Evolutionary conservation across 768 basidiomycete genomes (phyloP), one percentile per base, ranked within the genome.

Genomic region (Lactarius sp.): DNA sequence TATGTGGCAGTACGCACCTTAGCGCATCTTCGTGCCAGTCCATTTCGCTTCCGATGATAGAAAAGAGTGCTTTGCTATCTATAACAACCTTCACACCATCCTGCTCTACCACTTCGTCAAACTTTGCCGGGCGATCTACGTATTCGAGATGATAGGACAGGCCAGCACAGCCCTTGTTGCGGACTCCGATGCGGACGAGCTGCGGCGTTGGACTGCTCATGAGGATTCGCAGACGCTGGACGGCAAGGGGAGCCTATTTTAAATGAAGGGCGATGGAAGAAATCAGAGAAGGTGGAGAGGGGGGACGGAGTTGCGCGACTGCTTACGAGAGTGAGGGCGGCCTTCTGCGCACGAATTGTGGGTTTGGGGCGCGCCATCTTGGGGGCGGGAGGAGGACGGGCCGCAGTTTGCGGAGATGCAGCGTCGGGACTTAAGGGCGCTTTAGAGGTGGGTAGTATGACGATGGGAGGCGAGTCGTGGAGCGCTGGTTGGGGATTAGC

Each of bases 11-110:
- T 56, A 77, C 86, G 59, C 64, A 90, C 89, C 93, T 95, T 49
- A 99, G 77, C 37, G 85, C 75, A 73, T 96, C 94, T 77, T 98
- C 97, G 64, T 85, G 82, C 97, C 97, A 99, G 72, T 96, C 94
- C 97, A 99, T 99, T 80, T 92, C 91, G 74, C 93, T 96, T 55
- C 97, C 97, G 65, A 99, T 97, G 69, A 99, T 97, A 62, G 91
- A 94, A 73, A 99, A 98, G 67, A 99, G 76, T 31, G 97, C 97
- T 75, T 95, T 98, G 72, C 87, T 89, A 77, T 99, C 97, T 73
- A 98, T 94, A 66, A 98, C 78, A 51, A 99, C 96, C 68, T 80
- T 83, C 31, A 97, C 92, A 2, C 90, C 96, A 68, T 98, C 94
- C 76, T 98, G 97, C 73, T 93, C 86, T 22, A 98, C 94, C 18